Base-by-base conservation (phyloP, 345 rosid species). In the Gossypium thurberi region DNA sequence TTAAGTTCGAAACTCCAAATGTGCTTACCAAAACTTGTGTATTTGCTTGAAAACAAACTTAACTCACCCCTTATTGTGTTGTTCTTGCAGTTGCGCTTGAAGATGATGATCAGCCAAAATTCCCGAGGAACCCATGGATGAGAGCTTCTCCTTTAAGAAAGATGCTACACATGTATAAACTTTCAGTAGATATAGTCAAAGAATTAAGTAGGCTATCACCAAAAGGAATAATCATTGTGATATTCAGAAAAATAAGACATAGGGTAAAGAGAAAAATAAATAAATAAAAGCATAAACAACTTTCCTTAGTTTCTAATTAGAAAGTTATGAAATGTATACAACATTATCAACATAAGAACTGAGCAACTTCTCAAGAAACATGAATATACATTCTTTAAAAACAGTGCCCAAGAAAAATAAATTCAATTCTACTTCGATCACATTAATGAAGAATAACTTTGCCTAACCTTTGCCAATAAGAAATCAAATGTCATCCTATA, bases 51-150 rank as follows among this genome's bases (percentile, higher is more conserved):
- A 10, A 50, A 50, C 23, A 63, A 63, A 63, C 43, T 42, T 46
- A 76, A 83, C 92, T 75, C 74, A 91, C 99, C 99, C 99, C 85
- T 89, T 95, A 78, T 86, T 77, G 79, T 86, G 81, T 76, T 92
- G 88, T 85, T 95, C 99, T 71, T 91, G 98, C 78, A 95, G 78
- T 78, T 88, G 88, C 65, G 99, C 88, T 84, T 95, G 98, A 81
- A 95, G 98, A 83, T 95, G 99, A 85, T 95, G 97, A 72, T 95
- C 99, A 51, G 99, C 99, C 78, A 95, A 85, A 82, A 95, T 87
- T 82, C 99, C 99, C 58, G 98, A 95, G 57, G 98, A 84, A 67
- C 98, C 99, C 90, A 95, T 83, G 46, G 90, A 84, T 73, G 93
- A 80, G 64, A 95, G 99, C 79, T 89, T 95, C 79, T 92, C 97